A percentile compares a stretch with the other conserved stretches of the same genome.
phyloP scores from a whole-genome alignment of 2,329 filamentous ascomycete genomes.

The Cadophora malorum region DNA sequence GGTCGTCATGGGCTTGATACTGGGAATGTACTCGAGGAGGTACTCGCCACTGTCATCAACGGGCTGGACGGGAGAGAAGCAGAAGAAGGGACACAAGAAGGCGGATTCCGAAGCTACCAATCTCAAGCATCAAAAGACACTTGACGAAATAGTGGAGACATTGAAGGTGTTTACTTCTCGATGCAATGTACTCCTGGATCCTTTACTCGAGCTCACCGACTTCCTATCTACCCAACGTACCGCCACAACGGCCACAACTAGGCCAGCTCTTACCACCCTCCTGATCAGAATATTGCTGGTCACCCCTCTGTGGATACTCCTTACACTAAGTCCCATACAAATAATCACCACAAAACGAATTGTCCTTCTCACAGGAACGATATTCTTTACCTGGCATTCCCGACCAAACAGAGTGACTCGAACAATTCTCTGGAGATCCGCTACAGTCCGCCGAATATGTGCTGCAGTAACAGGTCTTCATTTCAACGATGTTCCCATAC shows the following conservation, averaged over 20 bases:
- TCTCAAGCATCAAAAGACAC: slow-evolving; percentile 85
- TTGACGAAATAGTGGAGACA: slow-evolving; percentile 97
- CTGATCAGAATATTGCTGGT: slow-evolving; percentile 89
- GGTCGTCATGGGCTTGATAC: slow-evolving; percentile 78
- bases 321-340: slow-evolving; percentile 82
- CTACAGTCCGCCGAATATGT: slow-evolving; percentile 71
- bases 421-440: slow-evolving; percentile 88
- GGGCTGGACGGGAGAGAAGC: slow-evolving; percentile 69
- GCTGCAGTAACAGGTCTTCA: slow-evolving; percentile 80
- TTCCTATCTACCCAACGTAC: slow-evolving; percentile 91
- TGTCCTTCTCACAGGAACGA: slow-evolving; percentile 82
- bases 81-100: slow-evolving; percentile 60
- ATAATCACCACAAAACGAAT: slow-evolving; percentile 88
- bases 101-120: slow-evolving; percentile 61
- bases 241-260: slow-evolving; percentile 87
- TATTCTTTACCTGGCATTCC: slow-evolving; percentile 91
- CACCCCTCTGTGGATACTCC: slow-evolving; percentile 83
- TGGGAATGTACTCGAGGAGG: slow-evolving; percentile 89
- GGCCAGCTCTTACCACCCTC: slow-evolving; percentile 86
- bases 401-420: slow-evolving; percentile 83
- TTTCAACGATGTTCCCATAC: slow-evolving; percentile 60
- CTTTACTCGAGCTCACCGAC: slow-evolving; percentile 86
- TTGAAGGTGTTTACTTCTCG: slow-evolving; percentile 88
- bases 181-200: slow-evolving; percentile 91
- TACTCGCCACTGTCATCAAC: slow-evolving; percentile 92